Evolutionary conservation across 2,329 filamentous ascomycete species (phyloP).

Genomic region (Bisporella sp.): DNA sequence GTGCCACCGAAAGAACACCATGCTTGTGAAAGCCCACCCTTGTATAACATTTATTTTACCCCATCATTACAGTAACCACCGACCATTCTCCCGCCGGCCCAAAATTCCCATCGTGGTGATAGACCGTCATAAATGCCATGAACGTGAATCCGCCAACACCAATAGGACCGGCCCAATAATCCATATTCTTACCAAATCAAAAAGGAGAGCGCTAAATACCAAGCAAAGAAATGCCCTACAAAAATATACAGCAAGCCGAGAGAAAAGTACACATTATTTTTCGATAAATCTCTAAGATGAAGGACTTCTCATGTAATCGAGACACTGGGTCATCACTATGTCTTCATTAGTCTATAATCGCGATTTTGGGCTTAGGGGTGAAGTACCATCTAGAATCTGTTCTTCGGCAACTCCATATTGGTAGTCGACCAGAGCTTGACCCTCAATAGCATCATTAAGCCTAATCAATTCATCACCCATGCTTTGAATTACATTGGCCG

Average conservation of each 20-base stretch:
- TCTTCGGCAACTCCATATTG: constrained; percentile 97
- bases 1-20: not conserved
- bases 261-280: not conserved
- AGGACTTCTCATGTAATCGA: constrained; percentile 20
- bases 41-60: not conserved
- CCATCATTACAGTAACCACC: not conserved
- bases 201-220: constrained; percentile 5
- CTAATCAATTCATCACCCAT: constrained; percentile 78
- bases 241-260: constrained; percentile 2
- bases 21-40: constrained; percentile 3
- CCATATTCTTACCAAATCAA: not conserved
- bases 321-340: constrained; percentile 44
- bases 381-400: constrained; percentile 70
- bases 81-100: not conserved
- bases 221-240: constrained; percentile 2
- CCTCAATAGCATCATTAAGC: constrained; percentile 80
- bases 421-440: constrained; percentile 92
- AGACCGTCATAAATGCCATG: not conserved
- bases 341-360: constrained; percentile 14
- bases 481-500: constrained; percentile 61
- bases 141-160: constrained; percentile 1
- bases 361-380: not conserved
- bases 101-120: not conserved
- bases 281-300: not conserved
- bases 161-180: not conserved